Evolutionary conservation across 306 rosid species (phyloP), one percentile per base, ranked within the genome.

Genomic region (Castanea mollissima): DNA sequence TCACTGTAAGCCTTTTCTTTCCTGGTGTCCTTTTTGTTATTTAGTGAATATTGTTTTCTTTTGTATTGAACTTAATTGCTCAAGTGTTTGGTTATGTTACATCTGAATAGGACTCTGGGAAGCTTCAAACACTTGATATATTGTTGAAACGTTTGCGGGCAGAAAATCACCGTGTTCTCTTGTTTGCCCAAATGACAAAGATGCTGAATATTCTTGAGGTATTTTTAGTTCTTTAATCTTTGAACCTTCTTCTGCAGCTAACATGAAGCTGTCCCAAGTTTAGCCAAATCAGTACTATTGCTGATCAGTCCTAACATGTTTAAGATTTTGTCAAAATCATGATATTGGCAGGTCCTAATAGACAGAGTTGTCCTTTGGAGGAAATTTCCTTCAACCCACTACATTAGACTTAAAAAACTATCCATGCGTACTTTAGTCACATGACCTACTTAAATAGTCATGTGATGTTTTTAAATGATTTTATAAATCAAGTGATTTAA

Each of bases 81-180:
- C 1, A 21, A 73, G 56, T 73, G 69, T 76, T 69, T 68, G 72
- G 71, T 76, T 72, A 38, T 77, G 20, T 74, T 16, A 68, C 82
- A 80, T 77, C 77, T 80, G 54, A 80, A 27, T 82, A 96, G 99
- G 99, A 96, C 91, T 96, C 99, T 54, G 99, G 99, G 81, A 96
- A 96, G 92, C 98, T 96, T 84, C 99, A 93, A 87, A 96, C 99
- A n/a, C 99, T 96, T 72, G 99, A 96, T 88, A 93, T 96, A 86
- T 78, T 96, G 80, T 83, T 96, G 87, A 96, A 91, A 89, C 98
- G 98, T 60, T 76, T 96, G 84, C 84, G 99, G 74, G 92, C 97
- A 20, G 96, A 78, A 80, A 96, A 93, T 84, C 99, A 96, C 27
- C 99, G 99, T 25, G 92, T 96, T 70, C 98, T 96, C 77, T 86